phyloP scores from a whole-genome alignment of 345 rosid species.

The Eucalyptus cloeziana region DNA sequence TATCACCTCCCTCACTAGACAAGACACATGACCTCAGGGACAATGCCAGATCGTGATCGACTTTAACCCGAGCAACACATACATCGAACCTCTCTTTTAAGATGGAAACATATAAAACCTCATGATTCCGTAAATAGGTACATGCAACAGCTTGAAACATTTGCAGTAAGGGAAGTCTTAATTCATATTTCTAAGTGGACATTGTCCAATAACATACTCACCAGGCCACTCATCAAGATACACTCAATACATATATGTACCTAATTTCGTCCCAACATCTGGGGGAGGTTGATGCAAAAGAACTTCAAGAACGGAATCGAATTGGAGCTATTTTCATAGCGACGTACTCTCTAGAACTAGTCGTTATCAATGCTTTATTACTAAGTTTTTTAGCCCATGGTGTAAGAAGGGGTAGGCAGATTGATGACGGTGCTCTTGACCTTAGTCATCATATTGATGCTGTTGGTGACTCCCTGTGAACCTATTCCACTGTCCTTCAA shows the following conservation, averaged over 20 bases:
- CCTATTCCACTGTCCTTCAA: conserved; percentile 98
- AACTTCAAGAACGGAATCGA: background rate
- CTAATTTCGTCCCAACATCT: background rate
- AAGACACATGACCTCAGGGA: background rate
- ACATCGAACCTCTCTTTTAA: background rate
- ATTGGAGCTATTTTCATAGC: background rate
- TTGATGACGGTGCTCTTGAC: conserved; percentile 92
- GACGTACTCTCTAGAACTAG: background rate
- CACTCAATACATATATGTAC: background rate
- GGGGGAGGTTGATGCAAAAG: background rate
- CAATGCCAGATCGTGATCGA: background rate
- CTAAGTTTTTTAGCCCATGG: conserved; percentile 57
- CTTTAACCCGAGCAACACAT: background rate
- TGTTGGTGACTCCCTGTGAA: conserved; percentile 94
- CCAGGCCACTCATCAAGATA: background rate
- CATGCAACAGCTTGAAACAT: background rate
- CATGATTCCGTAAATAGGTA: background rate
- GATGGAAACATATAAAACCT: background rate
- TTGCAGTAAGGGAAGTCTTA: background rate
- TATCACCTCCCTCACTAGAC: background rate
- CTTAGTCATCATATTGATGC: conserved; percentile 93
- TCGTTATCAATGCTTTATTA: background rate
- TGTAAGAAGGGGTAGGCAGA: conserved; percentile 79
- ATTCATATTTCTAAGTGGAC: background rate
- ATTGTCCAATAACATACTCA: background rate